phyloP scores from a whole-genome alignment of 2,329 filamentous ascomycete species.

The Drechslerella stenobrocha region DNA sequence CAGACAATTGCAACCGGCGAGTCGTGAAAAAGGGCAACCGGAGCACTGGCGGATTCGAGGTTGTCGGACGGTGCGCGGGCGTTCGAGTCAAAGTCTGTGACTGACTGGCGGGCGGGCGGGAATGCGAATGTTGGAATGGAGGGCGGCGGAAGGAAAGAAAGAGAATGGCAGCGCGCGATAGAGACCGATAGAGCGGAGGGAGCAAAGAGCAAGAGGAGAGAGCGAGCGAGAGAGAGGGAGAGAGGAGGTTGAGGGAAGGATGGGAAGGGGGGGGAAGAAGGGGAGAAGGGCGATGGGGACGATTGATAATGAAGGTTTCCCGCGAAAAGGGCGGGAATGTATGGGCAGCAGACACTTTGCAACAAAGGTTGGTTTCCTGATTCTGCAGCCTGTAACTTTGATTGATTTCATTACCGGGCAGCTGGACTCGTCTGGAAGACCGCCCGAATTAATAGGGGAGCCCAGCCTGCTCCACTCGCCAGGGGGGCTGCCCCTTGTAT shows the following conservation, averaged over 20 bases:
- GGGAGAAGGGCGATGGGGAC: conserved; percentile 14
- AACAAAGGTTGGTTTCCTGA: neutral
- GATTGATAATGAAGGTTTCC: conserved; percentile 18
- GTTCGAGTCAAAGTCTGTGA: neutral
- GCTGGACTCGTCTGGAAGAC: no score
- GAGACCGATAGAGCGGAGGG: neutral
- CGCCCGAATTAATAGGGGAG: no score
- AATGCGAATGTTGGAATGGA: neutral
- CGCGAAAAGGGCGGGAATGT: neutral
- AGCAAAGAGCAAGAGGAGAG: neutral
- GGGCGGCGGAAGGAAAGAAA: no score
- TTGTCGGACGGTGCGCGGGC: neutral
- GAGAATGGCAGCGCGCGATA: no score
- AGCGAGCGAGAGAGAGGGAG: neutral
- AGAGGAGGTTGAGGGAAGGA: neutral
- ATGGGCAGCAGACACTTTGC: neutral
- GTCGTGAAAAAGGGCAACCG: neutral
- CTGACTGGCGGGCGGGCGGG: neutral
- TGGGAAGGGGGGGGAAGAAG: conserved; percentile 7
- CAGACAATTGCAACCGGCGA: no score
- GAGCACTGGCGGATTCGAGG: neutral
- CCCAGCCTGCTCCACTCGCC: no score
- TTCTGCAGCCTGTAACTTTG: conserved; percentile 3
- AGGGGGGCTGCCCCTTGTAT: neutral
- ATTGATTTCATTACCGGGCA: neutral